phyloP scores from a whole-genome alignment of 129 eudicot species.

The Lactuca saligna region DNA sequence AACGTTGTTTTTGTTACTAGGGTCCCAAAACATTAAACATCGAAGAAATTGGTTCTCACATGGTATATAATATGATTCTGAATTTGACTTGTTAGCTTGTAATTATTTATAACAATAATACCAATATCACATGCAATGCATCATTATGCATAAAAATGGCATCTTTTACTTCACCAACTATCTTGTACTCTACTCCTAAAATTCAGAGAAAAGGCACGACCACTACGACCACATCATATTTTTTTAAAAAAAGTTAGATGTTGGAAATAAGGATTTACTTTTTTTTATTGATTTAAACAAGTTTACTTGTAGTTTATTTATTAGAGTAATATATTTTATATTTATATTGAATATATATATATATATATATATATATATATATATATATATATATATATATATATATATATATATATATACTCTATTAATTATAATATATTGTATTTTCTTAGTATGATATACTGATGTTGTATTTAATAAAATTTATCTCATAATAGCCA shows the following conservation, averaged over 20 bases:
- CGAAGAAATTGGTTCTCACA: constrained; percentile 3
- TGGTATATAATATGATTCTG: not conserved
- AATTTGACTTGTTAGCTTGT: constrained; percentile 4
- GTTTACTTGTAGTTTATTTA: too few species aligned
- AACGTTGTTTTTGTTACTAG: not conserved
- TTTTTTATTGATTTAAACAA: too few species aligned
- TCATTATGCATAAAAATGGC: constrained; percentile 23
- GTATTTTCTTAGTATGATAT: too few species aligned
- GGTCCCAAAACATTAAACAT: not conserved
- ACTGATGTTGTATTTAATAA: too few species aligned
- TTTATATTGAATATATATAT: too few species aligned
- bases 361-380: too few species aligned
- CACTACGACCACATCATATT: not conserved
- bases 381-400: too few species aligned
- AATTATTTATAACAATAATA: constrained; percentile 5
- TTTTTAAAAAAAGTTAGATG: not conserved
- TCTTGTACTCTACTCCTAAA: constrained; percentile 22
- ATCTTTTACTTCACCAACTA: constrained; percentile 23
- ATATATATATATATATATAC: too few species aligned
- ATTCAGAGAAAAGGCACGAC: not conserved
- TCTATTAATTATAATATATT: too few species aligned
- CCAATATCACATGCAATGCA: constrained; percentile 20
- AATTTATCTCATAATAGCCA: too few species aligned
- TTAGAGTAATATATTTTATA: too few species aligned
- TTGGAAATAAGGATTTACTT: too few species aligned